Evolutionary conservation across 2,329 filamentous ascomycete genomes (phyloP), one percentile per base, ranked within the genome.

Genomic region (Xylariales sp.): DNA sequence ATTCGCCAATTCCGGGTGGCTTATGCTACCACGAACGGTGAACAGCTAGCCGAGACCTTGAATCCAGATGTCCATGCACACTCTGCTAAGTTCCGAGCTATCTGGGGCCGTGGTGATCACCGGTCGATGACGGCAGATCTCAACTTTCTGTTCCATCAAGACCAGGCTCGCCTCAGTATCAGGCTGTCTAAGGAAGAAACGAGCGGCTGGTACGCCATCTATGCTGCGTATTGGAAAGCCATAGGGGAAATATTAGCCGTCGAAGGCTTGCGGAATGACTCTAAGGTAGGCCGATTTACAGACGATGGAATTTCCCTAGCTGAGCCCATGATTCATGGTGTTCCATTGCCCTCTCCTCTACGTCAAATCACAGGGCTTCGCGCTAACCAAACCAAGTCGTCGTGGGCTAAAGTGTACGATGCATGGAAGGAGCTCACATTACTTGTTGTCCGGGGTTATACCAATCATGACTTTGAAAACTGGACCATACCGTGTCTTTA

Each of bases 401-500:
- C 92, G 65, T 97, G 93, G 90, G 86, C 86, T n/a, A 91, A 87
- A 63, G 92, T 94, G 0, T 99, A 97, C 76, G 91, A 94, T 69
- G 83, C 90, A 10, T 98, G 96, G 94, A 97, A 93, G 77, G 93
- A 97, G 48, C 78, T 98, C 69, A 89, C 92, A 53, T 92, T 91
- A 70, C 84, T 85, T 55, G 83, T 98, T 46, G 90, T 94, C 65
- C 89, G 93, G 72, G 94, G 93, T 39, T 97, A 97, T 78, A 91
- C 90, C 43, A 91, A 87, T 71, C 84, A 86, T 63, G 86, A 88
- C 2, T 93, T 98, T 74, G 90, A 93, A 71, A 91, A 93, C 39
- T 99, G 96, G 95, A 96, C 94, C 0, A 89, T 99, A 59, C 94
- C 96, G 3, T 94, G 93, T 76, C 85, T 99, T 46, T 98, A 98